These are phyloP conservation scores for Fomitopsis serialis DNA, from an alignment of 768 basidiomycete species.

Conservation along the genomic window DNA sequence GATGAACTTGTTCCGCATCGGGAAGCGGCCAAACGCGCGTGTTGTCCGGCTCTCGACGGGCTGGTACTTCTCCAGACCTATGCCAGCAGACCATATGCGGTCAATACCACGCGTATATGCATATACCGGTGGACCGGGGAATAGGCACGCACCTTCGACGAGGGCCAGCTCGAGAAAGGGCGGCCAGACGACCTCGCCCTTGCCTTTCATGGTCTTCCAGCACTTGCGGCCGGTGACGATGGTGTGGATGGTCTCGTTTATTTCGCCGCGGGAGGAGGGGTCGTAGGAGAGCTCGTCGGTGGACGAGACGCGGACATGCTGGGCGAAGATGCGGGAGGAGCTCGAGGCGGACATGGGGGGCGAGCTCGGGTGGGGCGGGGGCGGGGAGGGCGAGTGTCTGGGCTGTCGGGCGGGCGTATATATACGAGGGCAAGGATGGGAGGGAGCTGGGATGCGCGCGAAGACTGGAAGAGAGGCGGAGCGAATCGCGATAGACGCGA, in stretches of 20 bases:
- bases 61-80: slow-evolving; percentile 24
- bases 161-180: slow-evolving; percentile 75
- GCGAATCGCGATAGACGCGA: slow-evolving; percentile 1
- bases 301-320: slow-evolving; percentile 26
- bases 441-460: not conserved
- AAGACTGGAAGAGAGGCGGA: not conserved
- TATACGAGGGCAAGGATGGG: not conserved
- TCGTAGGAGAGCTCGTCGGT: slow-evolving; percentile 24
- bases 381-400: slow-evolving; percentile 9
- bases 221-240: slow-evolving; percentile 29
- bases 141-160: slow-evolving; percentile 50
- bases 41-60: slow-evolving; percentile 24
- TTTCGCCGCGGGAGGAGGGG: slow-evolving; percentile 19
- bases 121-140: not conserved
- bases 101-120: not conserved
- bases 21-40: slow-evolving; percentile 23
- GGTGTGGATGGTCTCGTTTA: slow-evolving; percentile 24
- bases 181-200: slow-evolving; percentile 78
- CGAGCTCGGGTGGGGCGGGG: slow-evolving; percentile 1
- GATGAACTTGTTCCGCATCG: slow-evolving; percentile 29
- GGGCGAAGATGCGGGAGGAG: slow-evolving; percentile 14
- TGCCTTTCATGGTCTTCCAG: slow-evolving; percentile 73
- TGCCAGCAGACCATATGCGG: not conserved
- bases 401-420: slow-evolving; percentile 10
- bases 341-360: slow-evolving; percentile 8